Evolutionary conservation across 768 basidiomycete genomes (phyloP).

Genomic region (Hemileccinum impolitum): DNA sequence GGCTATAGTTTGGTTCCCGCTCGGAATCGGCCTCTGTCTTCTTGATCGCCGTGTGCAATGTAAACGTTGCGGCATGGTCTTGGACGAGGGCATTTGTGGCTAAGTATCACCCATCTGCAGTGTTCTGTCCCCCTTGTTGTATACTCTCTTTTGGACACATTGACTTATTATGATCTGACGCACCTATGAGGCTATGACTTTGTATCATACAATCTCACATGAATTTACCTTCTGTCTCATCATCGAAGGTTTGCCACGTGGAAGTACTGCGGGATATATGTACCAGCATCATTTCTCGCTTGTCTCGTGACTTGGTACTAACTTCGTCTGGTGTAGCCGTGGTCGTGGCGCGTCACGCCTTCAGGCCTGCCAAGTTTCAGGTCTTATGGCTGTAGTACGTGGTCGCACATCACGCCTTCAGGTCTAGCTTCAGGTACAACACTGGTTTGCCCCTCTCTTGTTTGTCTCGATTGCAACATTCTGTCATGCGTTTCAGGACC

Average conservation of each 20-base stretch:
- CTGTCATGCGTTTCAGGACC: too few species aligned
- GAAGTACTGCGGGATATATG: too few species aligned
- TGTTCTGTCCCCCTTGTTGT: background rate
- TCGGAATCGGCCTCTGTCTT: slow-evolving; percentile 75
- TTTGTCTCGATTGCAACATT: too few species aligned
- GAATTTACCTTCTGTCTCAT: background rate
- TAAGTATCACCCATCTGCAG: slow-evolving; percentile 4
- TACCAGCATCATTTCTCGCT: background rate
- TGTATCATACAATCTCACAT: slow-evolving; percentile 15
- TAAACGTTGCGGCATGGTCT: slow-evolving; percentile 40
- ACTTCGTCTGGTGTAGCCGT: too few species aligned
- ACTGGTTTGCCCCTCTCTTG: background rate
- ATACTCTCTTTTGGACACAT: background rate
- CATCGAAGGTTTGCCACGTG: too few species aligned
- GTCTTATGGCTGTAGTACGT: too few species aligned
- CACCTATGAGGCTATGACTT: background rate
- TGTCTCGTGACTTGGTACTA: background rate
- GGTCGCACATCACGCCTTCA: background rate
- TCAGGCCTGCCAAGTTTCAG: too few species aligned
- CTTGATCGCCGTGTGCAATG: slow-evolving; percentile 72
- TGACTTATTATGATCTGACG: slow-evolving; percentile 1
- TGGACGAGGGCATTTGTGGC: slow-evolving; percentile 38
- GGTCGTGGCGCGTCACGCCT: too few species aligned
- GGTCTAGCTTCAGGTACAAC: background rate
- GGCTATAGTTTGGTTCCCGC: slow-evolving; percentile 83